Percentiles rank a stretch among this genome's conserved stretches.
phyloP scores from a whole-genome alignment of 1,284 basidiomycete genomes.

The Ustilago nuda region DNA sequence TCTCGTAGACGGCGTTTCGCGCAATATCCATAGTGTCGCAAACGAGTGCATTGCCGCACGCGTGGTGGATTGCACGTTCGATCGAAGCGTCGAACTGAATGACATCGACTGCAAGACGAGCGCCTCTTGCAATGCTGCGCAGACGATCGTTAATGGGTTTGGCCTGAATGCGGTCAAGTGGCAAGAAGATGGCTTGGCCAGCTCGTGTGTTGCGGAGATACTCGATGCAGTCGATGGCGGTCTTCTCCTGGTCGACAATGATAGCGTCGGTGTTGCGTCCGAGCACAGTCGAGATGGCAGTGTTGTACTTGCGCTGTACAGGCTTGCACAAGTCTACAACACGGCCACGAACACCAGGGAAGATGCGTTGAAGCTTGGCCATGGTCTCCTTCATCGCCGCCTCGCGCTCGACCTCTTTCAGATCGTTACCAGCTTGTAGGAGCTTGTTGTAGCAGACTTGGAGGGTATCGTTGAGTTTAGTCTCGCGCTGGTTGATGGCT shows the following conservation, averaged over 20 bases:
- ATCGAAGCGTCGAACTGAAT: slow-evolving; percentile 69
- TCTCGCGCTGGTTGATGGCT: slow-evolving; percentile 72
- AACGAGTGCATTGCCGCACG: slow-evolving; percentile 92
- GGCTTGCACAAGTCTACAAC: slow-evolving; percentile 94
- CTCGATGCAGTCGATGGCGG: slow-evolving; percentile 96
- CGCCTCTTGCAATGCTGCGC: slow-evolving; percentile 88
- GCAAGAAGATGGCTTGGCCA: slow-evolving; percentile 96
- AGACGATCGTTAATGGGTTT: slow-evolving; percentile 95
- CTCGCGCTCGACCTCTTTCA: slow-evolving; percentile 82
- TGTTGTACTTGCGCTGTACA: slow-evolving; percentile 89
- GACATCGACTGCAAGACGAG: slow-evolving; percentile 92
- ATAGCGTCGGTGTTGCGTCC: slow-evolving; percentile 95
- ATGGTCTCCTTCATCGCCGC: slow-evolving; percentile 86
- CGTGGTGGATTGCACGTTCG: slow-evolving; percentile 94
- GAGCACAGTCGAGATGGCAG: slow-evolving; percentile 91
- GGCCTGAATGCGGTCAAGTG: slow-evolving; percentile 93
- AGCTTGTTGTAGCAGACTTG: slow-evolving; percentile 85
- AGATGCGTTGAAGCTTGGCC: slow-evolving; percentile 78
- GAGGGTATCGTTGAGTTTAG: slow-evolving; percentile 83
- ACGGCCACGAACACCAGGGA: slow-evolving; percentile 75
- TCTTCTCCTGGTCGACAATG: slow-evolving; percentile 95
- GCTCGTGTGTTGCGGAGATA: slow-evolving; percentile 94
- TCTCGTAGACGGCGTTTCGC: slow-evolving; percentile 89
- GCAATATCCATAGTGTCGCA: slow-evolving; percentile 96
- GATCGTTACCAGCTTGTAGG: slow-evolving; percentile 70